Evolutionary conservation across 352 stramenopile genomes (phyloP).

Genomic region (Phytophthora parvispora): DNA sequence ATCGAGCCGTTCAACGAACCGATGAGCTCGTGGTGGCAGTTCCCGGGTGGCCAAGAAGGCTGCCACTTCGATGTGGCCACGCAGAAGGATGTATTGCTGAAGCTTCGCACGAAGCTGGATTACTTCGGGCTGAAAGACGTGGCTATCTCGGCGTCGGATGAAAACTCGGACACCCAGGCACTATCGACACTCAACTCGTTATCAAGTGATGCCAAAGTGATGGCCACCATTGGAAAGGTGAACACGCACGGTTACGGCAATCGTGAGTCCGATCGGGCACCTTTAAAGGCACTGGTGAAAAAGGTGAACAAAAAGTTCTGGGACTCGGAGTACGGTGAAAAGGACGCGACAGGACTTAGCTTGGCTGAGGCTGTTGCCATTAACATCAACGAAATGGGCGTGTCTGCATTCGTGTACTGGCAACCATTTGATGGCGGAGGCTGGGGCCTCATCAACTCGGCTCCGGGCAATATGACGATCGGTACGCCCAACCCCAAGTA

Average conservation of each 20-base stretch:
- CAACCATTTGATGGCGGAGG: constrained; percentile 51
- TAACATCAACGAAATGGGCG: constrained; percentile 60
- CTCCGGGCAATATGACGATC: constrained; percentile 43
- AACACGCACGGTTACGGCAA: constrained; percentile 64
- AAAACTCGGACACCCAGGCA: constrained; percentile 48
- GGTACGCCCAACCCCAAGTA: constrained; percentile 50
- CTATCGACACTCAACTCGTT: constrained; percentile 38
- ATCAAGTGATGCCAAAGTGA: constrained; percentile 14
- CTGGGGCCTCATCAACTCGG: constrained; percentile 56
- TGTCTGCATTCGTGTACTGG: constrained; percentile 68
- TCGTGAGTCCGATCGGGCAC: constrained; percentile 35
- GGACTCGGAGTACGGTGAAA: constrained; percentile 65
- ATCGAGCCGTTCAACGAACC: constrained; percentile 69
- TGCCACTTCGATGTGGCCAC: constrained; percentile 50
- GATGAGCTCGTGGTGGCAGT: constrained; percentile 55
- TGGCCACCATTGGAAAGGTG: constrained; percentile 43
- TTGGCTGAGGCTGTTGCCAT: constrained; percentile 56
- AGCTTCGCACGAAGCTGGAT: constrained; percentile 49
- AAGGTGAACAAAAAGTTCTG: constrained; percentile 47
- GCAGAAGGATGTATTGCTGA: constrained; percentile 46
- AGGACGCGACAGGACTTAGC: constrained; percentile 45
- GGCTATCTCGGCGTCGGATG: constrained; percentile 46
- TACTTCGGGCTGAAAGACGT: constrained; percentile 28
- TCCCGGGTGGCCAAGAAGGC: constrained; percentile 49
- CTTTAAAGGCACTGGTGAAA: constrained; percentile 35